These are phyloP conservation scores for Colletotrichum nymphaeae DNA, from an alignment of 2,329 filamentous ascomycete species.

Conservation along the genomic window DNA sequence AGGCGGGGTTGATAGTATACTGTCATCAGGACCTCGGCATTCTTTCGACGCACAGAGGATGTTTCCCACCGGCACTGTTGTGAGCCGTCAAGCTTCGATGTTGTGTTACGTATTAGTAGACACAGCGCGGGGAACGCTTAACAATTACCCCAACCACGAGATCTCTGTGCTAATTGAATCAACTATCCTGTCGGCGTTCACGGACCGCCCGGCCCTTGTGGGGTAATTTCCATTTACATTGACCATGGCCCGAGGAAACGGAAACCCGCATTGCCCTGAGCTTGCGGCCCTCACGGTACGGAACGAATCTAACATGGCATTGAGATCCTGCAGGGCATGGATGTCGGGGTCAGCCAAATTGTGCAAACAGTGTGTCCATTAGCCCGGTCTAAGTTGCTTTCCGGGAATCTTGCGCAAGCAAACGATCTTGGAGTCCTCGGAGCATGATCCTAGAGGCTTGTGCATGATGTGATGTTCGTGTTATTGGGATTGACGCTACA, in stretches of 20 bases:
- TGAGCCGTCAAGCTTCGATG: not conserved
- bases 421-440: not conserved
- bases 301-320: not conserved
- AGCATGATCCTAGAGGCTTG: not conserved
- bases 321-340: not conserved
- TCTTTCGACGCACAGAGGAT: too few species aligned
- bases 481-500: too few species aligned
- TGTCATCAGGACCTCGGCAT: not conserved
- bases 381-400: not conserved
- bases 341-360: not conserved
- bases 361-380: not conserved
- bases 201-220: not conserved
- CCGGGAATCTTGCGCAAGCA: not conserved
- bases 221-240: not conserved
- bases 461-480: too few species aligned
- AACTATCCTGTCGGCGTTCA: not conserved
- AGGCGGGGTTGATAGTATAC: not conserved
- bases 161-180: not conserved
- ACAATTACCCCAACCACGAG: not conserved
- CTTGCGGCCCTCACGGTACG: not conserved
- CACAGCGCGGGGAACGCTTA: not conserved
- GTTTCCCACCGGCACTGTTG: too few species aligned
- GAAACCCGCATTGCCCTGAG: not conserved
- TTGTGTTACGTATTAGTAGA: not conserved
- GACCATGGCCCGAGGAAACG: not conserved